phyloP scores from a whole-genome alignment of 768 basidiomycete species.

The Lactarius trivialis region DNA sequence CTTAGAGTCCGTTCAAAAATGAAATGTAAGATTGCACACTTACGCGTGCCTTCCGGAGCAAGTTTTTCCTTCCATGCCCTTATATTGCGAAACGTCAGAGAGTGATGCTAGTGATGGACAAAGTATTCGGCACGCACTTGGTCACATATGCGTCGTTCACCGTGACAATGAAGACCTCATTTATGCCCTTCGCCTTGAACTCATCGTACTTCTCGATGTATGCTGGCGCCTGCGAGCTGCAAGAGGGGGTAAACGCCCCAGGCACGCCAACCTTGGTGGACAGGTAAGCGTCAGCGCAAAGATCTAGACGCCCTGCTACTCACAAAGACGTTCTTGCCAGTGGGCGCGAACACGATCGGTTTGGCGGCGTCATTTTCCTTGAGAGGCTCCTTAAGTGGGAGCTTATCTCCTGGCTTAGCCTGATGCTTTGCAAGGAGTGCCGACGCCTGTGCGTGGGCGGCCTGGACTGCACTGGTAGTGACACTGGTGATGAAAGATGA shows the following conservation, averaged over 20 bases:
- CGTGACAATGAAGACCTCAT: slow-evolving; percentile 61
- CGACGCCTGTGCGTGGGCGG: slow-evolving; percentile 19
- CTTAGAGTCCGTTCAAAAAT: not conserved
- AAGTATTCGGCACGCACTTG: slow-evolving; percentile 9
- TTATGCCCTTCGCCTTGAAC: slow-evolving; percentile 73
- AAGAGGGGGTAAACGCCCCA: slow-evolving; percentile 22
- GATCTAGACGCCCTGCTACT: no score
- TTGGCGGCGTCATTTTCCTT: slow-evolving; percentile 18
- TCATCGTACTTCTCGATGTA: slow-evolving; percentile 62
- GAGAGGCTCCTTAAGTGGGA: slow-evolving; percentile 12
- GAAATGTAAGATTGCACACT: slow-evolving; percentile 19
- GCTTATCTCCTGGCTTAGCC: slow-evolving; percentile 20
- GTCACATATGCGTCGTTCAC: slow-evolving; percentile 77
- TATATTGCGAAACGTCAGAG: not conserved
- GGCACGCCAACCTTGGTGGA: slow-evolving; percentile 19
- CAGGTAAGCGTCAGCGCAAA: not conserved
- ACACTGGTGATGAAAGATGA: not conserved
- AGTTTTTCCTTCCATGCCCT: slow-evolving; percentile 62
- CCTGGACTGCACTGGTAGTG: not conserved
- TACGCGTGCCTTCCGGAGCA: slow-evolving; percentile 50
- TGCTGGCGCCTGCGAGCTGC: slow-evolving; percentile 20
- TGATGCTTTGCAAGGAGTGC: slow-evolving; percentile 9
- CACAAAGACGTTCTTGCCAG: slow-evolving; percentile 21
- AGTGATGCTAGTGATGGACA: not conserved
- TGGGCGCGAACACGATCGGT: slow-evolving; percentile 5